Base-by-base conservation (phyloP, 2,329 filamentous ascomycete species). In the Pseudogymnoascus sp. region DNA sequence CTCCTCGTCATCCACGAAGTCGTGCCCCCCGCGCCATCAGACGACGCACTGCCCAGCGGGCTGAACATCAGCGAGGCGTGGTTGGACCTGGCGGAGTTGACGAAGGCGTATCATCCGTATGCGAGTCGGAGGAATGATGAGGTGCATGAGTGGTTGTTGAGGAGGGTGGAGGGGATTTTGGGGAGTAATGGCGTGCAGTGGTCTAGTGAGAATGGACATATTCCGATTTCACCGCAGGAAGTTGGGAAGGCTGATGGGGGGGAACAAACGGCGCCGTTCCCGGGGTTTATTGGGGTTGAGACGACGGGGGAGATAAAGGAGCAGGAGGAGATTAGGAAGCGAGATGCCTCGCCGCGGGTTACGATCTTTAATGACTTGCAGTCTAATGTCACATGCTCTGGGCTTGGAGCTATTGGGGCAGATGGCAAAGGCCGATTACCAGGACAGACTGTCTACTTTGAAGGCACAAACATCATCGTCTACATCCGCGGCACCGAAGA, bases 401-500 rank as follows among this genome's bases (percentile, higher is more conserved):
- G 79, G 5, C 77, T 77, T 62, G 67, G 70, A 4, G 74, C 70
- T 4, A 73, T 75, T 38, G 70, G 73, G 1, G 71, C 69, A 16
- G 71, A 69, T 35, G 70, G 75, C 42, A 73, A 67, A 61, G 69
- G 64, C 47, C 62, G 69, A 6, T 65, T 68, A 16, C 69, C 69
- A 14, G 74, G 76, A 63, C 76, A 64, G 59, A 84, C 77, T 25
- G 84, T 91, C 28, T 97, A 97, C 73, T 97, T 96, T 70, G 92
- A 97, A 76, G 90, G 91, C 33, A 93, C 85, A 66, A 99, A 97
- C 70, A 86, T 97, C 67, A 87, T 97, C 66, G 87, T 96, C 38
- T 96, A 97, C 71, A 89, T 99, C 64, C 87, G 90, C 53, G 94
- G 94, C 33, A 84, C 81, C 38, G 84, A 92, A 61, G 91, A 93